Percentiles rank a stretch among this genome's conserved stretches.
Evolutionary conservation across 2,329 filamentous ascomycete species (phyloP).

Genomic region (Fusarium sp.): DNA sequence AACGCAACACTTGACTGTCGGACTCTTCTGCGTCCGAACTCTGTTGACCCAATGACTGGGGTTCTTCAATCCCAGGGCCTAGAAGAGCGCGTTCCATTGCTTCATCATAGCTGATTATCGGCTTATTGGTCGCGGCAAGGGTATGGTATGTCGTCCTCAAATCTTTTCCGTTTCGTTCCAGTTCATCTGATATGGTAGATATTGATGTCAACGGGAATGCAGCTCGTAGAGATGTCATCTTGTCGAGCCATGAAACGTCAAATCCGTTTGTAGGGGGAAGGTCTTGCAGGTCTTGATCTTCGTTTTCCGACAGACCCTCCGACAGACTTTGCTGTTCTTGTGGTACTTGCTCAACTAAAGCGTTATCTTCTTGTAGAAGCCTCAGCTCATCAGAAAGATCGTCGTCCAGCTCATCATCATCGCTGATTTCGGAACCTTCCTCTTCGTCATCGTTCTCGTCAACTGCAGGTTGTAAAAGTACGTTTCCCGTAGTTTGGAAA

Average conservation of each 20-base stretch:
- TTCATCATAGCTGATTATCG: conserved; percentile 51
- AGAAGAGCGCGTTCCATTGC: conserved; percentile 50
- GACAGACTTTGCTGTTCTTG: conserved; percentile 8
- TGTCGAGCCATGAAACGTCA: conserved; percentile 48
- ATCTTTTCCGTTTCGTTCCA: conserved; percentile 53
- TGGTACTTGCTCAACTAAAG: conserved; percentile 23
- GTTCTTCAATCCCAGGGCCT: conserved; percentile 6
- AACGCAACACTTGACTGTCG: conserved; percentile 17
- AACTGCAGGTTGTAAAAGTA: background rate
- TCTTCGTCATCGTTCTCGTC: conserved; percentile 41
- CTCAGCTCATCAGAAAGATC: conserved; percentile 42
- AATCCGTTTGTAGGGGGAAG: conserved; percentile 4
- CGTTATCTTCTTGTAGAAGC: conserved; percentile 43
- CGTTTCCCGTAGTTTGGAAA: conserved; percentile 15
- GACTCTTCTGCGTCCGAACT: conserved; percentile 10
- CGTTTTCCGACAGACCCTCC: background rate
- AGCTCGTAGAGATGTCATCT: conserved; percentile 52
- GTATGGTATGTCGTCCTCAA: conserved; percentile 55
- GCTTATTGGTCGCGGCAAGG: conserved; percentile 51
- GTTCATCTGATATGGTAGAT: conserved; percentile 53
- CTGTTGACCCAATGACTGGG: conserved; percentile 10
- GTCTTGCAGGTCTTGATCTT: background rate
- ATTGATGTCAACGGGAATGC: conserved; percentile 60
- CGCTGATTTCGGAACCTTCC: conserved; percentile 35
- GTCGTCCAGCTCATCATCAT: conserved; percentile 25